These are phyloP conservation scores for Clonostachys sp. DNA, from an alignment of 2,329 filamentous ascomycete species.

Conservation along the genomic window DNA sequence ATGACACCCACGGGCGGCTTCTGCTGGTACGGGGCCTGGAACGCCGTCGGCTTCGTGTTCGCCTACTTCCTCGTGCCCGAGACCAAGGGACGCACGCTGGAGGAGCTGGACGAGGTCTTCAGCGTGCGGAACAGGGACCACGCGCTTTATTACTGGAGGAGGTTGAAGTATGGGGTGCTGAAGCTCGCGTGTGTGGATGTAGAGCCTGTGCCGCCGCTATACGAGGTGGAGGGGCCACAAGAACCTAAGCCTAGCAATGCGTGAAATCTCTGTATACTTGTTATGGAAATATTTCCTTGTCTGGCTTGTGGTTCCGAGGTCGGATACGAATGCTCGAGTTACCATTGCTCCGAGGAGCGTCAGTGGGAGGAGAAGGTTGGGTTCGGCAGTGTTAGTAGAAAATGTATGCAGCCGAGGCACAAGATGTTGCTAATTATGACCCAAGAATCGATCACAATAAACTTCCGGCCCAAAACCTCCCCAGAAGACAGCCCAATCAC, in stretches of 20 bases:
- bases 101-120: constrained; percentile 46
- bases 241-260: no score
- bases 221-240: neutral
- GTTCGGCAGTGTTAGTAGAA: constrained; percentile 1
- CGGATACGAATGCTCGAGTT: neutral
- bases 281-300: no score
- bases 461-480: no score
- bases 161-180: neutral
- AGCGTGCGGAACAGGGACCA: constrained; percentile 13
- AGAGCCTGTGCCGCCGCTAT: constrained; percentile 6
- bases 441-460: no score
- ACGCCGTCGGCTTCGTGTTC: constrained; percentile 24
- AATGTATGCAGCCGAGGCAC: constrained; percentile 1
- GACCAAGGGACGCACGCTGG: constrained; percentile 54
- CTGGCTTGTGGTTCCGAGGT: no score
- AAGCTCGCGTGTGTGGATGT: constrained; percentile 8
- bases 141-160: neutral
- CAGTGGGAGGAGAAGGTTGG: constrained; percentile 1
- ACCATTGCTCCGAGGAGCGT: constrained; percentile 4
- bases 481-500: no score
- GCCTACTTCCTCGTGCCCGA: constrained; percentile 58
- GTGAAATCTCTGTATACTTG: no score
- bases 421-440: no score
- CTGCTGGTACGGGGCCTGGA: constrained; percentile 23
- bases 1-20: constrained; percentile 23